Conservation (phyloP, 1,284 basidiomycete species). For the Fomitopsis schrenkii region DNA sequence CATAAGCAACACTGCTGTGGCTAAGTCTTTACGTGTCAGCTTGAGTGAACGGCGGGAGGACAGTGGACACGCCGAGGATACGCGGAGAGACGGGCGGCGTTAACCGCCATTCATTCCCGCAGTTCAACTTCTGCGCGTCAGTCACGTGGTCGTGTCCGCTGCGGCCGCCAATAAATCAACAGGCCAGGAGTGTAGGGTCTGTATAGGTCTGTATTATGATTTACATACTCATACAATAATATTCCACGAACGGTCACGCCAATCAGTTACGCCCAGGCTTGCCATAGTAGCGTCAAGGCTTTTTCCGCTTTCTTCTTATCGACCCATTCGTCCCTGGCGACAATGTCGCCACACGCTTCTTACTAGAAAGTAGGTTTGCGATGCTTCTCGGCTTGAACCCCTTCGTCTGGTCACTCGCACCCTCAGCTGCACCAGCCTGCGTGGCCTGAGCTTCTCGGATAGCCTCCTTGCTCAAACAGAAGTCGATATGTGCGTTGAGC, state of each 20-base stretch:
- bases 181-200: too few relatives aligned
- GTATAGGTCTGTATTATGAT: too few relatives aligned
- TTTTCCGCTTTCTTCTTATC: not conserved
- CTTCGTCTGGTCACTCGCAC: not conserved
- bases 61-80: not conserved
- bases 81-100: not conserved
- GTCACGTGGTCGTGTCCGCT: not conserved
- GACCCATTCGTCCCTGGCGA: not conserved
- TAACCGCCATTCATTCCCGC: not conserved
- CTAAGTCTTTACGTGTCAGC: not conserved
- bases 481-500: slow-evolving; percentile 74
- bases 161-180: too few relatives aligned
- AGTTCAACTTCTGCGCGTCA: not conserved
- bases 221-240: too few relatives aligned
- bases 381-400: not conserved
- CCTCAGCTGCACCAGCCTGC: not conserved
- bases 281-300: not conserved
- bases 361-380: not conserved
- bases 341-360: not conserved
- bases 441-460: slow-evolving; percentile 60
- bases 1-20: not conserved
- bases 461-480: slow-evolving; percentile 66
- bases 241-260: not conserved
- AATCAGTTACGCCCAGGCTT: not conserved
- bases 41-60: not conserved